phyloP scores from a whole-genome alignment of 2,329 filamentous ascomycete species.

The Neocucurbitaria cava region DNA sequence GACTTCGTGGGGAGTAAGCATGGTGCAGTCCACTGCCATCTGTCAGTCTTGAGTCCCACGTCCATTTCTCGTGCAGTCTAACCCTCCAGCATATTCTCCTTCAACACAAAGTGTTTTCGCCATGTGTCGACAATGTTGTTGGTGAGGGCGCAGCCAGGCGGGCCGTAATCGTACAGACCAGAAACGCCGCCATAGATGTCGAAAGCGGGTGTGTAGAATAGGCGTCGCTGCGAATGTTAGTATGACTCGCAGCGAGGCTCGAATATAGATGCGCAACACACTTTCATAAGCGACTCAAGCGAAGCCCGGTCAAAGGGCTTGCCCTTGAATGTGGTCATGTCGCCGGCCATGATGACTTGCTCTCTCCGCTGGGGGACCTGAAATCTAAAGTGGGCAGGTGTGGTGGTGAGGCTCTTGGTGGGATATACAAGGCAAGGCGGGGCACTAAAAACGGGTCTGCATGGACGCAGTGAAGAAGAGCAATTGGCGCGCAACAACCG shows the following conservation, averaged over 20 bases:
- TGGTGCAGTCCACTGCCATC: slow-evolving; percentile 78
- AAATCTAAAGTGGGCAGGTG: slow-evolving; percentile 37
- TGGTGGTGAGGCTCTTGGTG: slow-evolving; percentile 45
- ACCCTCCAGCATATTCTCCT: slow-evolving; percentile 92
- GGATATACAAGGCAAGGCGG: slow-evolving; percentile 39
- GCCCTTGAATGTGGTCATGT: slow-evolving; percentile 69
- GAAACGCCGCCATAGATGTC: slow-evolving; percentile 91
- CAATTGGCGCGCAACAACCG: slow-evolving; percentile 48
- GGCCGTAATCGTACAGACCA: slow-evolving; percentile 92
- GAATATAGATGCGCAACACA: slow-evolving; percentile 63
- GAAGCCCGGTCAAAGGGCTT: slow-evolving; percentile 83
- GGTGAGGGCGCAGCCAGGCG: slow-evolving; percentile 84
- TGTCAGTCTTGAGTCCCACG: slow-evolving; percentile 21
- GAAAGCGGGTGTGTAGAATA: slow-evolving; percentile 92
- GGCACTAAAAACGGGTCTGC: slow-evolving; percentile 40
- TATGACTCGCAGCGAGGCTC: slow-evolving; percentile 21
- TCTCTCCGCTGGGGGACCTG: slow-evolving; percentile 40
- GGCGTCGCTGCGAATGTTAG: slow-evolving; percentile 42
- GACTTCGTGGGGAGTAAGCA: slow-evolving; percentile 90
- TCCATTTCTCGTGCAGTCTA: slow-evolving; percentile 21
- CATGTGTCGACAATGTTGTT: slow-evolving; percentile 87
- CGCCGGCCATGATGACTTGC: slow-evolving; percentile 35
- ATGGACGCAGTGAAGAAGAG: slow-evolving; percentile 31
- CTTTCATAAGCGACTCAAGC: slow-evolving; percentile 85
- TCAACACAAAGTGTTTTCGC: slow-evolving; percentile 91